Base-by-base conservation (phyloP, 2,329 filamentous ascomycete genomes). In the Cladorrhinum sp. region DNA sequence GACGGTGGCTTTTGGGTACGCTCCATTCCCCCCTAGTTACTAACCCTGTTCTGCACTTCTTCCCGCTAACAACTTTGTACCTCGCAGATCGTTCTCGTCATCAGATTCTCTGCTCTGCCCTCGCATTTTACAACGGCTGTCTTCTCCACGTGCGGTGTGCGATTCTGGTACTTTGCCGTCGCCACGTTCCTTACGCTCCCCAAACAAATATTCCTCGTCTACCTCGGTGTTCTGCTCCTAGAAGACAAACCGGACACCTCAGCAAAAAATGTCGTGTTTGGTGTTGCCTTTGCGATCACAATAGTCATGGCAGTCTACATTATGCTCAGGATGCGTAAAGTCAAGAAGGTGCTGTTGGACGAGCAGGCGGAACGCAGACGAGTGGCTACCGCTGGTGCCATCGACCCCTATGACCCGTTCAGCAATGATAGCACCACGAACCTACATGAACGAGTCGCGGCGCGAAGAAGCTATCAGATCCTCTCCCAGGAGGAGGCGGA, bases 41-140 rank as follows among this genome's bases (percentile, higher is more conserved):
- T 6, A 20, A 20, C 16, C 25, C 1, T 9, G 13, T 9, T 29
- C 13, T 22, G 22, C n/a, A n/a, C n/a, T n/a, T 18, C 13, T 6
- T n/a, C 22, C 18, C 3, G 12, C 25, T 41, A 22, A 22, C 12
- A 27, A 10, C 22, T 16, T 45, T 5, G 10, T 18, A 25, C 22
- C 20, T 7, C 10, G 8, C 36, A 74, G 73, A 73, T 77, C 51
- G 72, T 77, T 22, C 71, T 77, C 54, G 66, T 77, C 16, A 75
- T 77, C 55, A 74, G 76, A 25, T 73, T 77, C 55, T 76, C 75
- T 49, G 68, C 75, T 36, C 72, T 77, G 25, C 75, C 75, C 13
- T 73, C 74, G 10, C 75, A 78, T 64, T 74, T 78, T 65, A 75
- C 74, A 3, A 77, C 75, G 1, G 75, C 75, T n/a, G 74, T 78